Evolutionary conservation across 2,329 filamentous ascomycete genomes (phyloP), one percentile per base, ranked within the genome.

Genomic region (Rhynchosporium agropyri): DNA sequence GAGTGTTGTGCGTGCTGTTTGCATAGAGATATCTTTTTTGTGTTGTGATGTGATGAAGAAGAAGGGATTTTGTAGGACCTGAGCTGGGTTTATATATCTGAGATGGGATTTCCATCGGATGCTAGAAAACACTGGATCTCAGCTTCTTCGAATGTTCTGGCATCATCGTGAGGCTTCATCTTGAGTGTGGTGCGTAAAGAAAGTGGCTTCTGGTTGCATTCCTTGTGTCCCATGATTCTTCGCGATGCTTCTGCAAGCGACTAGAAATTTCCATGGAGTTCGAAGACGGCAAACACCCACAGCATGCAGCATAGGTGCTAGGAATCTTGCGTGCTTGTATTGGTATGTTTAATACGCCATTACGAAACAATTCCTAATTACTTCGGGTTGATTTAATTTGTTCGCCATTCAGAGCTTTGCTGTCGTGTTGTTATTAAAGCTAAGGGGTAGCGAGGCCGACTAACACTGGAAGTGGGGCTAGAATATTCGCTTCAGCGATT

Each of bases 1-100:
- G 43, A 46, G 43, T 67, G 62, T 68, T 60, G 64, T 62, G 50
- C 68, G 48, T 61, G 62, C 55, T 64, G 69, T 60, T 68, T 66
- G 66, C 69, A 71, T 71, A 61, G 63, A 70, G 59, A 54, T 50
- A 36, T 61, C 63, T 53, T 62, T 63, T 42, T 59, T 54, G 6
- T 61, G 28, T 58, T 55, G 58, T 68, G 48, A 65, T 50, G 45
- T 63, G 60, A 29, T 51, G 48, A 58, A 45, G 55, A 62, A 60
- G 26, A 15, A 6, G 28, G 40, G 13, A 56, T 42, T 3, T 29
- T 20, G 36, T n/a, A 57, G 46, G 46, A 38, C 7, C 20, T 51
- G 54, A 64, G 56, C 20, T 58, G 20, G n/a, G 26, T 36, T 63
- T 71, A 67, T 67, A 69, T 71, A 70, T 33, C 62, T 38, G 12